Conservation (phyloP, 768 basidiomycete species). For the Auricularia sp. region DNA sequence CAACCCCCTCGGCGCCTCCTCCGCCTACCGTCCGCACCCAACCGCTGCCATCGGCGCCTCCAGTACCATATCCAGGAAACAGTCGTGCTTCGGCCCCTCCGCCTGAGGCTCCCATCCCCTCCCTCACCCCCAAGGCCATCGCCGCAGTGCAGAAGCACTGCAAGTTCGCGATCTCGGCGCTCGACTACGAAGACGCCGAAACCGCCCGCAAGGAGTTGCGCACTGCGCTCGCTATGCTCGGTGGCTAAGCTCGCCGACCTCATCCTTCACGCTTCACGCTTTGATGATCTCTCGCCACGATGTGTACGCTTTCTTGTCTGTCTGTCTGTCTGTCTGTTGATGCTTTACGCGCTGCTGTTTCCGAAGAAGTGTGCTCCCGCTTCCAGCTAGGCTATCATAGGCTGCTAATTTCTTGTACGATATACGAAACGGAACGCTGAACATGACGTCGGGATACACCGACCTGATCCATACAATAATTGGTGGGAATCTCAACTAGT, state of each 20-base stretch:
- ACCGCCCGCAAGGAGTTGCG: conserved; percentile 78
- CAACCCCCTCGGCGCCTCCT: conserved; percentile 13
- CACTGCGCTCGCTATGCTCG: conserved; percentile 60
- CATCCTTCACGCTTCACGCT: no score
- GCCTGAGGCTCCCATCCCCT: conserved; percentile 14
- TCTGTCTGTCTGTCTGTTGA: no score
- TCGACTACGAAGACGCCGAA: conserved; percentile 89
- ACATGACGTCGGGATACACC: no score
- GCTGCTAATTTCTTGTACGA: not conserved
- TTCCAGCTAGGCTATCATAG: no score
- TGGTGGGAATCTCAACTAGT: no score
- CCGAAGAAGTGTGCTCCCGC: no score
- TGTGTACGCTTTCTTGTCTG: no score
- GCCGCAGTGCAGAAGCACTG: conserved; percentile 85
- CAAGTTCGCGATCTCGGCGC: conserved; percentile 83
- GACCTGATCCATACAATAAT: no score
- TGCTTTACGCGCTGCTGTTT: no score
- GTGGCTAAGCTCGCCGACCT: conserved; percentile 27
- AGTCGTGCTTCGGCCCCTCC: conserved; percentile 4
- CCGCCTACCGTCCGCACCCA: conserved; percentile 13
- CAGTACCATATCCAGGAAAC: conserved; percentile 12
- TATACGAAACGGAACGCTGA: not conserved
- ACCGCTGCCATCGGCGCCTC: conserved; percentile 13
- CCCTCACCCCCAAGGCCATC: conserved; percentile 56
- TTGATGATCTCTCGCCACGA: not conserved